Percentiles rank a stretch among this genome's conserved stretches.
Conservation (phyloP, 192 early-diverging fungal species). For the Pilobolus umbonatus region DNA sequence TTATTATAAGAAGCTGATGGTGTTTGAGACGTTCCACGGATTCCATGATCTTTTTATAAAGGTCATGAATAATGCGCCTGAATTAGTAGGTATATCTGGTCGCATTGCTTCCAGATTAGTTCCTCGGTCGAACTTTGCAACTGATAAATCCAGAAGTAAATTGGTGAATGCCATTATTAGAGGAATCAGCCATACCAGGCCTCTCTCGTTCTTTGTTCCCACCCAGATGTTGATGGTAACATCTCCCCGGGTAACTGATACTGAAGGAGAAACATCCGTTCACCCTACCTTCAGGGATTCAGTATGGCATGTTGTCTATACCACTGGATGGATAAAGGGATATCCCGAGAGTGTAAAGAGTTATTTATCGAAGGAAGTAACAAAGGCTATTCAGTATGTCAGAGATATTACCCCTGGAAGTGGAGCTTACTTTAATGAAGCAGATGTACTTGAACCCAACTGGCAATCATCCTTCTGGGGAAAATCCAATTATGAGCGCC, state of each 20-base stretch:
- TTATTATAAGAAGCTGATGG: neutral
- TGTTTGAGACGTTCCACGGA: neutral
- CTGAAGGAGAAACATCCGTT: neutral
- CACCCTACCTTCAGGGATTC: slow-evolving; percentile 1
- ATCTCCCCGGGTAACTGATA: neutral
- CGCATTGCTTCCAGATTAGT: slow-evolving; percentile 35
- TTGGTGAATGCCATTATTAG: slow-evolving; percentile 12
- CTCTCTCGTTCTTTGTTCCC: slow-evolving; percentile 1
- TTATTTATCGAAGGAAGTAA: neutral
- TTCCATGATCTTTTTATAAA: slow-evolving; percentile 2
- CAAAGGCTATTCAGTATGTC: slow-evolving; percentile 19
- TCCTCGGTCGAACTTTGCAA: slow-evolving; percentile 27
- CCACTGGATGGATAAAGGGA: slow-evolving; percentile 3
- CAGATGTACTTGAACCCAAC: slow-evolving; percentile 36
- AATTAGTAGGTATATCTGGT: slow-evolving; percentile 19
- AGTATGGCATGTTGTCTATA: slow-evolving; percentile 12
- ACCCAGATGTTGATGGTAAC: slow-evolving; percentile 17
- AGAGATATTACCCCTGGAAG: slow-evolving; percentile 27
- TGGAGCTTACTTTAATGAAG: slow-evolving; percentile 47
- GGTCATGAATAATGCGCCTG: neutral
- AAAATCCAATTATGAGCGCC: slow-evolving; percentile 32
- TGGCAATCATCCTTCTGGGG: slow-evolving; percentile 47
- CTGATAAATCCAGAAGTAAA: neutral
- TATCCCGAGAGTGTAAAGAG: slow-evolving; percentile 1
- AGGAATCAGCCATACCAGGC: slow-evolving; percentile 7